phyloP scores from a whole-genome alignment of 192 early-diverging fungal genomes.

The Irineochytrium annulatum region DNA sequence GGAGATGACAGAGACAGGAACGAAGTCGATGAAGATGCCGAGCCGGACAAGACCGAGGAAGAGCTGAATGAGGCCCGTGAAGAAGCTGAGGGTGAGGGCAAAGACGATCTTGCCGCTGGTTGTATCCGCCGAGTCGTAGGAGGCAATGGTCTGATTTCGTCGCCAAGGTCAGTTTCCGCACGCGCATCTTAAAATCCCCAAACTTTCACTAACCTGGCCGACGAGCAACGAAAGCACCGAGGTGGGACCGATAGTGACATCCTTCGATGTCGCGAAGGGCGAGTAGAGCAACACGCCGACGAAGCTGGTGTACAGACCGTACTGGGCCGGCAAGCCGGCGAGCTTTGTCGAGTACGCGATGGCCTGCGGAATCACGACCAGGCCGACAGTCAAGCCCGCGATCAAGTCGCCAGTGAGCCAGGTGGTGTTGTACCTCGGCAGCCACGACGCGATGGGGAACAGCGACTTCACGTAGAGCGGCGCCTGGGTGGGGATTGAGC shows the following conservation, averaged over 20 bases:
- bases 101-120: conserved; percentile 38
- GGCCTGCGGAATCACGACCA: conserved; percentile 69
- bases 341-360: conserved; percentile 68
- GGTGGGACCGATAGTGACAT: conserved; percentile 68
- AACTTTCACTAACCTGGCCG: too few relatives aligned
- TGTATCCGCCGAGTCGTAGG: conserved; percentile 25
- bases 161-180: too few relatives aligned
- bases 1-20: conserved; percentile 63
- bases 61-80: conserved; percentile 68
- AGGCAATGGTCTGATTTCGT: conserved; percentile 58
- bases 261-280: conserved; percentile 70
- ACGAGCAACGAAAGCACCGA: conserved; percentile 75
- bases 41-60: conserved; percentile 75
- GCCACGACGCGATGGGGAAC: conserved; percentile 52
- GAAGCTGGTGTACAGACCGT: conserved; percentile 74
- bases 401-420: conserved; percentile 68
- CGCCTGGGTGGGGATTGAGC: background rate
- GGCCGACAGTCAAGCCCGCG: conserved; percentile 69
- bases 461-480: conserved; percentile 15
- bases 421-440: conserved; percentile 53
- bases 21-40: conserved; percentile 84
- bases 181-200: too few relatives aligned
- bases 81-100: conserved; percentile 59
- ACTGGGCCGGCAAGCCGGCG: conserved; percentile 65
- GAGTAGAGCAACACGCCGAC: conserved; percentile 66